Evolutionary conservation across 345 rosid species (phyloP).

Genomic region (Gossypium longicalyx): DNA sequence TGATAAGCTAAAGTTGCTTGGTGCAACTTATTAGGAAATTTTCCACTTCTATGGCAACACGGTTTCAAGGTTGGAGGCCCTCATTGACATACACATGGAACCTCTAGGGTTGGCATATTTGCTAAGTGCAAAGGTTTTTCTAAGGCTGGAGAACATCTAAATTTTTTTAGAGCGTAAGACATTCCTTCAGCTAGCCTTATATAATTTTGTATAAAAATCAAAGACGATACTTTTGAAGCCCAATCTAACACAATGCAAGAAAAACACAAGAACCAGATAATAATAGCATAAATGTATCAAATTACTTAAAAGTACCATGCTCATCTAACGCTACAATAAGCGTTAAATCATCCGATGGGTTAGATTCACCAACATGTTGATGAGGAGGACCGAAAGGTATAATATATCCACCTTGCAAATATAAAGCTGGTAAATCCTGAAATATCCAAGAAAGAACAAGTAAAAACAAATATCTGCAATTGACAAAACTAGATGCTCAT

Average conservation of each 20-base stretch:
- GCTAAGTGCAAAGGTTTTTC: not conserved
- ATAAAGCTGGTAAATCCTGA: slow-evolving; percentile 82
- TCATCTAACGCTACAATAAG: slow-evolving; percentile 78
- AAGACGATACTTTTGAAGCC: not conserved
- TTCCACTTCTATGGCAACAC: not conserved
- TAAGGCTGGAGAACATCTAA: not conserved
- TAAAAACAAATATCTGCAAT: slow-evolving; percentile 6
- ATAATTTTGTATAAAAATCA: not conserved
- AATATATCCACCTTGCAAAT: slow-evolving; percentile 86
- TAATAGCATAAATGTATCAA: not conserved
- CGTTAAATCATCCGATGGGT: slow-evolving; percentile 61
- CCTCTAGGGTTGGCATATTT: not conserved
- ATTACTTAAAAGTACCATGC: slow-evolving; percentile 47
- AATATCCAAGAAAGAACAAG: slow-evolving; percentile 14
- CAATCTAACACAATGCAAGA: not conserved
- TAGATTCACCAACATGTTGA: slow-evolving; percentile 67
- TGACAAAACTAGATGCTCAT: not conserved
- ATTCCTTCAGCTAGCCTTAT: not conserved
- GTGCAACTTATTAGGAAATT: not conserved
- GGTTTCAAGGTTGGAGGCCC: not conserved
- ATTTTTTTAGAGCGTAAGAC: not conserved
- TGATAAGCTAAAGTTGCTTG: not conserved
- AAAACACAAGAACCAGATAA: not conserved
- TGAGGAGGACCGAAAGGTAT: slow-evolving; percentile 61
- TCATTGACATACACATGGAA: not conserved